A percentile compares a stretch with the other conserved stretches of the same genome.
Conservation (phyloP, 108 stramenopile genomes). For the Discostella stelligeroides region DNA sequence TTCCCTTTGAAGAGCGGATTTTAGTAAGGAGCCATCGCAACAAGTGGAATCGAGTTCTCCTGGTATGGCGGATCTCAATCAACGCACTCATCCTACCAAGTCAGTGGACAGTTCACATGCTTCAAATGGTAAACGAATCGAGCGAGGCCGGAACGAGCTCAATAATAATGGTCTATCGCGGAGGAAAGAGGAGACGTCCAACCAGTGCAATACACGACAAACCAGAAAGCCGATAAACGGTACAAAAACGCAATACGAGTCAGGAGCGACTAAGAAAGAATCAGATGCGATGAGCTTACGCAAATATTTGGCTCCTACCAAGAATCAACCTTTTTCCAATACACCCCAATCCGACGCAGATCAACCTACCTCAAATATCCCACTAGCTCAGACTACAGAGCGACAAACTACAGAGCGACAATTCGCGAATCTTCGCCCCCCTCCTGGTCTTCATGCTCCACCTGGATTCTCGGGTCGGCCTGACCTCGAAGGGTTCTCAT, state of each 20-base stretch:
- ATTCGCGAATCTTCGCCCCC: slow-evolving; percentile 23
- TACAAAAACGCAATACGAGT: slow-evolving; percentile 21
- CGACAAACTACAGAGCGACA: slow-evolving; percentile 2
- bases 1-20: slow-evolving; percentile 1
- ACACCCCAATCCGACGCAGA: slow-evolving; percentile 9
- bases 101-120: neutral
- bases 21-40: slow-evolving; percentile 1
- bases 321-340: neutral
- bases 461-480: slow-evolving; percentile 40
- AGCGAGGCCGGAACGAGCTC: neutral
- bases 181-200: neutral
- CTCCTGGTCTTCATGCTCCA: slow-evolving; percentile 45
- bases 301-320: neutral
- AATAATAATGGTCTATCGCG: too few species aligned
- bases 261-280: slow-evolving; percentile 8
- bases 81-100: neutral
- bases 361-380: slow-evolving; percentile 26
- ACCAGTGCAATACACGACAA: slow-evolving; percentile 12
- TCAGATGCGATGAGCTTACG: neutral
- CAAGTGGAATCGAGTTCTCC: neutral
- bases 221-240: slow-evolving; percentile 14
- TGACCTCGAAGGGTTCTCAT: slow-evolving; percentile 10
- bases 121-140: slow-evolving; percentile 4
- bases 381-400: neutral
- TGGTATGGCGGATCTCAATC: neutral